Percentiles rank a stretch among this genome's conserved stretches.
Evolutionary conservation across 371 early-diverging fungal species (phyloP).

Genomic region (Catenaria anguillulae): DNA sequence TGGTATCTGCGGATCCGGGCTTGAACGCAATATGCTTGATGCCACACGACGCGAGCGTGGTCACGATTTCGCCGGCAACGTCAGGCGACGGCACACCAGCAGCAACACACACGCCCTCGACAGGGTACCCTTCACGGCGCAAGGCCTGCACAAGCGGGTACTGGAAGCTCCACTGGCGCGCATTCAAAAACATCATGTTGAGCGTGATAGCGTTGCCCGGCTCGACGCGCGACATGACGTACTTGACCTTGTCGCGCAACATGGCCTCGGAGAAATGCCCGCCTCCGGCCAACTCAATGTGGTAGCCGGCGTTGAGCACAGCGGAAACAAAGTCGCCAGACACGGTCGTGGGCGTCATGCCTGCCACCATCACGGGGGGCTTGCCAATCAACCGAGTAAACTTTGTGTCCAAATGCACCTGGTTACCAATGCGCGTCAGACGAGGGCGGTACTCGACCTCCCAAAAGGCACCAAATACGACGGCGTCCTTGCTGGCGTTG

Average conservation of each 20-base stretch:
- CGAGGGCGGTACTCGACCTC: constrained; percentile 69
- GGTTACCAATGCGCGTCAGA: constrained; percentile 15
- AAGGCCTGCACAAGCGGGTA: constrained; percentile 75
- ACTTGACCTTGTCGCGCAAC: constrained; percentile 62
- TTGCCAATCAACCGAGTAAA: constrained; percentile 76
- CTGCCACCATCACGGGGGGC: constrained; percentile 81
- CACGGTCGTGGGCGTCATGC: constrained; percentile 80
- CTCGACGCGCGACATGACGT: constrained; percentile 55
- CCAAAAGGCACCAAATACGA: constrained; percentile 79
- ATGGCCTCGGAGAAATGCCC: constrained; percentile 79
- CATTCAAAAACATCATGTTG: constrained; percentile 85
- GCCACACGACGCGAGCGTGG: constrained; percentile 59
- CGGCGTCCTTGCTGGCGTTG: constrained; percentile 59
- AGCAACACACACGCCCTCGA: constrained; percentile 62
- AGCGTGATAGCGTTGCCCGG: constrained; percentile 81
- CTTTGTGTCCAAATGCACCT: constrained; percentile 70
- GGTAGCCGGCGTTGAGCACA: constrained; percentile 85
- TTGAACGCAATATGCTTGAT: constrained; percentile 83
- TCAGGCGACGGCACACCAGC: constrained; percentile 89
- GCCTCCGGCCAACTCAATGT: constrained; percentile 87
- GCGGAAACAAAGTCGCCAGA: constrained; percentile 62
- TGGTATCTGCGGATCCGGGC: constrained; percentile 73
- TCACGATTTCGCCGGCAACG: constrained; percentile 73
- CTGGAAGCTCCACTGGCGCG: constrained; percentile 91
- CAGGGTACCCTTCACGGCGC: constrained; percentile 81